A percentile compares a stretch with the other conserved stretches of the same genome.
Evolutionary conservation across 1,284 basidiomycete species (phyloP).

Genomic region (Cryptococcus jaspeensis): DNA sequence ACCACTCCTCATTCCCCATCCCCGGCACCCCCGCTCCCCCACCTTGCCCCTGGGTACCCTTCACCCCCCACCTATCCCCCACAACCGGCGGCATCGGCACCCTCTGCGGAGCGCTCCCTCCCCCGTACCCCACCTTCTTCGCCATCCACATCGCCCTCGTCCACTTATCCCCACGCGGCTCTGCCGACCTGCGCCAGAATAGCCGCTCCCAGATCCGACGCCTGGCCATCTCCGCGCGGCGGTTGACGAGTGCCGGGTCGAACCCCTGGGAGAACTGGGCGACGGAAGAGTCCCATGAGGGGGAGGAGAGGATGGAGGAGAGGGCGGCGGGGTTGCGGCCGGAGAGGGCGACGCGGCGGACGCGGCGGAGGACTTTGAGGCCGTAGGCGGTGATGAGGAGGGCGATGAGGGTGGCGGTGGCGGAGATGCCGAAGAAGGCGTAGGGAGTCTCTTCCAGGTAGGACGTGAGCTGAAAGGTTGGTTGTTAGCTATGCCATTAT

Average conservation of each 20-base stretch:
- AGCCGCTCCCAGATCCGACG: slow-evolving; percentile 15
- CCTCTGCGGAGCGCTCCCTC: too few species aligned
- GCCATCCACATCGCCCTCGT: background rate
- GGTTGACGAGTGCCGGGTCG: slow-evolving; percentile 16
- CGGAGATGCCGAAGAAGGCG: slow-evolving; percentile 49
- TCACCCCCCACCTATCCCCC: too few species aligned
- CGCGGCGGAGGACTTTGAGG: slow-evolving; percentile 37
- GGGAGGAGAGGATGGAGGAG: slow-evolving; percentile 6
- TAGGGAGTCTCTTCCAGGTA: slow-evolving; percentile 47
- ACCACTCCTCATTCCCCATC: too few species aligned
- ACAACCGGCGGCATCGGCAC: too few species aligned
- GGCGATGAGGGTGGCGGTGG: slow-evolving; percentile 39
- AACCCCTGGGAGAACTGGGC: slow-evolving; percentile 19
- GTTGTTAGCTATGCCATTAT: background rate
- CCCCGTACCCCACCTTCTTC: too few species aligned
- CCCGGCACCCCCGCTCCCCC: too few species aligned
- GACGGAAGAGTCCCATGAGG: slow-evolving; percentile 14
- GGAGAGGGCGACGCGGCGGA: slow-evolving; percentile 44
- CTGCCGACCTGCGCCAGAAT: slow-evolving; percentile 10
- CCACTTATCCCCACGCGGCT: background rate
- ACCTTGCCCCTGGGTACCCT: too few species aligned
- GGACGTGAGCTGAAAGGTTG: slow-evolving; percentile 41
- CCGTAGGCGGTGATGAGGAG: slow-evolving; percentile 44
- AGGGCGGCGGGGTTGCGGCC: slow-evolving; percentile 14
- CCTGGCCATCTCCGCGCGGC: slow-evolving; percentile 12